Base-by-base conservation (phyloP, 148 eudicot genomes). In the Amaranthus palmeri region DNA sequence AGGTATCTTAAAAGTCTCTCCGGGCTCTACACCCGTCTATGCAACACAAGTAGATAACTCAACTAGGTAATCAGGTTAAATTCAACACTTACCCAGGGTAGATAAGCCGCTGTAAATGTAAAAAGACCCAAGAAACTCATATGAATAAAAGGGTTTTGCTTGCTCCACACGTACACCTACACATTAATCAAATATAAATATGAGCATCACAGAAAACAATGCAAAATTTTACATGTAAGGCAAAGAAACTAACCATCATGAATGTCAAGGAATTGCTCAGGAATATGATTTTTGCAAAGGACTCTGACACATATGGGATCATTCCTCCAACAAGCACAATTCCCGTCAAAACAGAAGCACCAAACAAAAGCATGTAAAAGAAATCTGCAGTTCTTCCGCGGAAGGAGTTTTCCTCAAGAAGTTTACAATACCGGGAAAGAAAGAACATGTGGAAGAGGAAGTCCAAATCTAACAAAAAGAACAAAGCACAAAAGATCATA, bases 111-210 rank as follows among this genome's bases (percentile, higher is more conserved):
- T 7, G 98, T 93, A 65, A 93, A 93, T 58, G 97, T 91, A 79
- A 93, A 93, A 47, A 93, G 93, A 60, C 98, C 98, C 88, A 93
- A 82, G 84, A 93, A 93, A 75, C 98, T 93, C 98, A 93, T 91
- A 77, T 88, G 98, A 71, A 93, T 91, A 73, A 62, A 91, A 46
- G 98, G 98, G 81, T 93, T 93, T 84, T 91, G 98, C 86, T 93
- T 93, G 85, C 98, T 93, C 98, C 98, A 93, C 48, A 93, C 98
- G 77, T 93, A 93, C 43, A 93, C 98, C 98, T 93, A 81, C 10
- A 74, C 59, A 62, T 42, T 14, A 46, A 66, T 41, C 54, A 70
- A 56, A 65, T 41, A 12, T 41, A 12, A 46, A 46, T 43, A 44
- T 68, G 72, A 52, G 50, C 42, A 54, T 47, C 58, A 66, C 36